These are phyloP conservation scores for Starmerella vaccinii DNA, from an alignment of 805 yeast genomes.

Conservation along the genomic window DNA sequence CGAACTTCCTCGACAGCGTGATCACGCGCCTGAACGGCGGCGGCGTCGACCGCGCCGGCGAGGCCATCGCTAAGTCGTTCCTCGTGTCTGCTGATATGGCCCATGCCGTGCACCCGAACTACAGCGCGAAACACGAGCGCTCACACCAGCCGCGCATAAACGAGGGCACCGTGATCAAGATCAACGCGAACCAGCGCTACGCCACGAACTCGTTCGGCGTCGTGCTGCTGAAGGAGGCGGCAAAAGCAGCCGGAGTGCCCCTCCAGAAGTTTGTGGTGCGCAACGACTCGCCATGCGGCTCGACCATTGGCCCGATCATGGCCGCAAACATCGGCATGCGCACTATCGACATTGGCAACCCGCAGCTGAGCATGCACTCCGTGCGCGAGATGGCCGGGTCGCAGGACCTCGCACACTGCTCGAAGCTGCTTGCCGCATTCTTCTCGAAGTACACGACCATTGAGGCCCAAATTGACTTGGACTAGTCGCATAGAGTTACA, in stretches of 20 bases:
- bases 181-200: constrained; percentile 91
- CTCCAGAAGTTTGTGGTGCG: constrained; percentile 86
- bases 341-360: constrained; percentile 83
- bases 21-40: constrained; percentile 61
- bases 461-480: constrained; percentile 11
- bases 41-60: constrained; percentile 35
- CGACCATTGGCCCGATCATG: constrained; percentile 91
- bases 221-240: constrained; percentile 62
- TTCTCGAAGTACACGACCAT: constrained; percentile 31
- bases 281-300: constrained; percentile 90
- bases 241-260: constrained; percentile 60
- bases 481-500: neutral
- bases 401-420: constrained; percentile 55
- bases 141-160: constrained; percentile 74
- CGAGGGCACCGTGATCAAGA: constrained; percentile 82
- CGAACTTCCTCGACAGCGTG: constrained; percentile 75
- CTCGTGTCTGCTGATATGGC: constrained; percentile 92
- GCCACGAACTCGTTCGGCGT: constrained; percentile 89
- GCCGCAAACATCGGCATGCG: constrained; percentile 79
- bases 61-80: constrained; percentile 51
- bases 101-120: constrained; percentile 94
- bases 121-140: constrained; percentile 61
- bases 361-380: constrained; percentile 88
- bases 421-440: constrained; percentile 51
- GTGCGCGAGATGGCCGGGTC: constrained; percentile 86